Evolutionary conservation across 768 basidiomycete species (phyloP), one percentile per base, ranked within the genome.

Genomic region (Gyrodon lividus): DNA sequence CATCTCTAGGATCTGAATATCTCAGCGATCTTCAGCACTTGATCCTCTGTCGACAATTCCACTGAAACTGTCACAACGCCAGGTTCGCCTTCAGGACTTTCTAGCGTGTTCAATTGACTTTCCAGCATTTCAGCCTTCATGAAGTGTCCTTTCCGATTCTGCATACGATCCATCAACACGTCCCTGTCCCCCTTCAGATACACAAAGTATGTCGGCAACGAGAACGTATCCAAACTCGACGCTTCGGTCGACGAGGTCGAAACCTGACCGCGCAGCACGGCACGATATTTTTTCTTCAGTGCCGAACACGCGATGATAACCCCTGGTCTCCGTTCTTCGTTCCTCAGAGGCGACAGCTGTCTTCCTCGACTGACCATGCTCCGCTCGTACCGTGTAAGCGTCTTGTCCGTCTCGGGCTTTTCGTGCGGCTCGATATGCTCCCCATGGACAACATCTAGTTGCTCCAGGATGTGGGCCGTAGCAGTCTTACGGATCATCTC

Each of bases 301-400:
- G 93, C 83, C 19, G 92, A 96, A 69, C 92, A 95, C 33, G 86
- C 89, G 34, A 93, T 79, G 37, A 98, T 82, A n/a, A 89, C 79
- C 1, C 89, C 90, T 23, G 58, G 42, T 45, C 20, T 26, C 51
- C 40, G 28, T 12, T 43, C 54, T 16, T 35, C 17, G 19, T 48
- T 50, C 24, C 44, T 56, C 5, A n/a, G 54, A 28, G 9, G 24
- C 10, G 19, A 17, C n/a, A 41, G 49, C 14, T 46, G 34, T 33
- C 51, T 48, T 69, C 4, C 59, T 53, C 28, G 28, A 17, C 46
- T 22, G 20, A 31, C 17, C 37, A 42, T 33, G 14, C 26, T 23
- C n/a, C 20, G 30, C 43, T 50, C 55, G 14, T 52, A 23, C 13
- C 54, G 43, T 28, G 35, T 23, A 28, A 46, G 37, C n/a, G 42